Conservation (phyloP, 139 green algal genomes). For the Limnomonas spitsbergensis region DNA sequence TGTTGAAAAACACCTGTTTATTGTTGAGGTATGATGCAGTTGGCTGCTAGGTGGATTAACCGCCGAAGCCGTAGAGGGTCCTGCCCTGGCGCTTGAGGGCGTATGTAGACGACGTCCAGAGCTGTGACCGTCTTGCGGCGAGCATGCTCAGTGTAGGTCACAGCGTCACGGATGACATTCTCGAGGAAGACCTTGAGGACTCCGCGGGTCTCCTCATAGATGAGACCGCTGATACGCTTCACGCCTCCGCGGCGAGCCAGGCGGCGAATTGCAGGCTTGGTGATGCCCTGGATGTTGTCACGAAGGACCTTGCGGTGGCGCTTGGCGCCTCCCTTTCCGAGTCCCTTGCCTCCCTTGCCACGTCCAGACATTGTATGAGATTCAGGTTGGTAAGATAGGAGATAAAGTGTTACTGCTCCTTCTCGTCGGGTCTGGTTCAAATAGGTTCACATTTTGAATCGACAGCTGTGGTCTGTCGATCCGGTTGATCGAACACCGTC, state of each 20-base stretch:
- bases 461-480: too few species aligned
- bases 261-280: constrained; percentile 83
- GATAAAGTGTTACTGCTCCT: too few species aligned
- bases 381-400: too few species aligned
- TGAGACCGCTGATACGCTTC: constrained; percentile 83
- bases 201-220: constrained; percentile 86
- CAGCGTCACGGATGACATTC: constrained; percentile 85
- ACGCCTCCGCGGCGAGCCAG: constrained; percentile 81
- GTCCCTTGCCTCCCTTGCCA: constrained; percentile 88
- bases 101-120: constrained; percentile 93
- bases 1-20: too few species aligned
- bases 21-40: too few species aligned
- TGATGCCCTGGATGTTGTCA: constrained; percentile 92
- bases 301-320: constrained; percentile 87
- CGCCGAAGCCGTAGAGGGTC: too few species aligned
- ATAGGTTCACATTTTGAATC: too few species aligned
- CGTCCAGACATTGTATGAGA: constrained; percentile 83
- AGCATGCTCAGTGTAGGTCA: constrained; percentile 96
- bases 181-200: constrained; percentile 88
- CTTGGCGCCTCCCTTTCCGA: constrained; percentile 88
- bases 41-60: too few species aligned
- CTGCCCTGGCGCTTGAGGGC: too few species aligned
- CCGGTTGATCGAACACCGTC: too few species aligned
- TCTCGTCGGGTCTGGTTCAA: too few species aligned
- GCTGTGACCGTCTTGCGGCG: constrained; percentile 92